A percentile compares a stretch with the other conserved stretches of the same genome.
Conservation (phyloP, 1,139 yeast genomes). For the Pichia kudriavzevii region DNA sequence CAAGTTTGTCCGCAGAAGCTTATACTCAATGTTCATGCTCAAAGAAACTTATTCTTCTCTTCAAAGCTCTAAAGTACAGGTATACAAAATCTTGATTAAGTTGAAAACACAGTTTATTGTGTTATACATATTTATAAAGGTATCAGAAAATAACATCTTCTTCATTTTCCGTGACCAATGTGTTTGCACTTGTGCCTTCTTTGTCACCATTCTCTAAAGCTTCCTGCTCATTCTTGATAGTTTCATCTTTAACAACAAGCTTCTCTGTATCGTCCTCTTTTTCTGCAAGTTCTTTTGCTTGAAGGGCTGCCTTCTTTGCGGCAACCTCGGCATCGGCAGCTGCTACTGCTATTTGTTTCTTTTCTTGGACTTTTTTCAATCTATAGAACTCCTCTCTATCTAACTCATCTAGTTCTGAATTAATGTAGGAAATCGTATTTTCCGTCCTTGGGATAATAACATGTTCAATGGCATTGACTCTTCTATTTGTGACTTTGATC, state of each 20-base stretch:
- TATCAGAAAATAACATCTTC: slow-evolving; percentile 42
- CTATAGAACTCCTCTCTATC: slow-evolving; percentile 98
- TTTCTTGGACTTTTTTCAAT: slow-evolving; percentile 92
- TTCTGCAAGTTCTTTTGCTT: slow-evolving; percentile 14
- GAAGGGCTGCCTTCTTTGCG: slow-evolving; percentile 23
- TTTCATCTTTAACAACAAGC: slow-evolving; percentile 7
- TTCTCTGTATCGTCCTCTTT: slow-evolving; percentile 11
- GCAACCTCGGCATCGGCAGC: slow-evolving; percentile 50
- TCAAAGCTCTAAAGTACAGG: too few relatives aligned
- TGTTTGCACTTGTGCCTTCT: too few relatives aligned
- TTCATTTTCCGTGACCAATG: slow-evolving; percentile 38
- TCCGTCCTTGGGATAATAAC: slow-evolving; percentile 97
- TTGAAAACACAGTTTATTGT: not conserved
- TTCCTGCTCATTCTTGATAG: slow-evolving; percentile 12
- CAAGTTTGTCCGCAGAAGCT: too few relatives aligned
- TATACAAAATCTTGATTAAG: too few relatives aligned
- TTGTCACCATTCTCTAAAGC: slow-evolving; percentile 18
- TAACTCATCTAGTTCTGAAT: slow-evolving; percentile 92
- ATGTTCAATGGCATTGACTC: slow-evolving; percentile 98
- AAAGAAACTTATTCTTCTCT: too few relatives aligned
- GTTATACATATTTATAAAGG: not conserved
- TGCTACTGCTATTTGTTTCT: slow-evolving; percentile 77
- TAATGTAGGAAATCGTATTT: slow-evolving; percentile 87
- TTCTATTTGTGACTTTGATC: slow-evolving; percentile 92
- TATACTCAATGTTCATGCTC: too few relatives aligned